Evolutionary conservation across 192 early-diverging fungal species (phyloP).

Genomic region (Martensiomyces pterosporus): DNA sequence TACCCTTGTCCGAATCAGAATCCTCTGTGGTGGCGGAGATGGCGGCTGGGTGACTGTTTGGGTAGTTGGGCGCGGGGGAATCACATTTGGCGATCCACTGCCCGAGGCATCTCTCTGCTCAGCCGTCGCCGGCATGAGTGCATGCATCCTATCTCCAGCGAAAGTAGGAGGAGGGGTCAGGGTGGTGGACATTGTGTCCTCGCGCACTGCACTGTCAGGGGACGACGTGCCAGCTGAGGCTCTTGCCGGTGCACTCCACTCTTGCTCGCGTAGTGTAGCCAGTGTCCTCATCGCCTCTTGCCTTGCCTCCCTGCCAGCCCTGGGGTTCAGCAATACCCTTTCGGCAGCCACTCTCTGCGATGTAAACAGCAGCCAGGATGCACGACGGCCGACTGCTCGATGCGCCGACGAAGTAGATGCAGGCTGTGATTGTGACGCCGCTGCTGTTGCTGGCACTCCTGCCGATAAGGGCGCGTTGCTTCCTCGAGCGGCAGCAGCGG

Average conservation of each 20-base stretch:
- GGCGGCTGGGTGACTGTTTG: conserved; percentile 6
- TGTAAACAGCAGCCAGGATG: conserved; percentile 11
- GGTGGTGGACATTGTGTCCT: neutral
- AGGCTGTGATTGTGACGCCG: neutral
- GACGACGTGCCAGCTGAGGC: too few species aligned
- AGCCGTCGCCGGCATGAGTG: neutral
- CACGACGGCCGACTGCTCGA: neutral
- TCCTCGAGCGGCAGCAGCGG: too few species aligned
- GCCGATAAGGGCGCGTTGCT: too few species aligned
- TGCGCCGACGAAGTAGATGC: neutral
- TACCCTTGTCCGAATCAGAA: too few species aligned
- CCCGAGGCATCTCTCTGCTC: neutral
- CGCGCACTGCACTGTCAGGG: neutral
- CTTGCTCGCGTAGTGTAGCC: conserved; percentile 10
- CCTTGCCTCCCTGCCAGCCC: conserved; percentile 3
- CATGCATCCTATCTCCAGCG: neutral
- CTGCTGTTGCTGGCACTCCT: too few species aligned
- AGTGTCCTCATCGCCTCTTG: conserved; percentile 15
- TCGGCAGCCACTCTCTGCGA: conserved; percentile 12
- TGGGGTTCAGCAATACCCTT: conserved; percentile 8
- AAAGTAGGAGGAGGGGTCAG: neutral
- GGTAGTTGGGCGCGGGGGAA: conserved; percentile 16
- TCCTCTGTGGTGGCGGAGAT: neutral
- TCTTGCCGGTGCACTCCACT: conserved; percentile 1
- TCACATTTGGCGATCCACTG: neutral